Base-by-base conservation (phyloP, 2,329 filamentous ascomycete species). In the Elsinoe arachidis region DNA sequence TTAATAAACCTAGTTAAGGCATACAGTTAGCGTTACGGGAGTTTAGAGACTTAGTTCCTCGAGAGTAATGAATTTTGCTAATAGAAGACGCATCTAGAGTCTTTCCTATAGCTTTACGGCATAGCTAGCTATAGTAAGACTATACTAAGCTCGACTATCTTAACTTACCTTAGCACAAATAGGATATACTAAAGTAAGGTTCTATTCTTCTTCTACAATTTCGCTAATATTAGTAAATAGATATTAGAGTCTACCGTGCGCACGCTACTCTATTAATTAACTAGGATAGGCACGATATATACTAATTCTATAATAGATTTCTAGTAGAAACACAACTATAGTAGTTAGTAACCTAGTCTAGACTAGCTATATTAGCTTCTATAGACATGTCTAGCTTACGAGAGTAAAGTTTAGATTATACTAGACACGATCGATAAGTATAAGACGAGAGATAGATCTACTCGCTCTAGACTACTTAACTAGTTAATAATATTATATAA, bases 61-160 rank as follows among this genome's bases (percentile, higher is more conserved):
- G 1, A 37, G 1, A 21, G 49, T 2, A 7, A 41, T 14, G 5
- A 33, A 3, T 57, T 59, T 3, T 1, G 15, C 1, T 3, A 5
- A 5, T 59, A 46, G 55, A 54, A 49, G 35, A 10, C 14, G 1
- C 33, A 37, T 7, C 14, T 26, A 5, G 26, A 15, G 1, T 39
- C 54, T 1, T 59, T 57, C 19, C 15, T 59, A n/a, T 59, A 46
- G 55, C 39, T 59, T 1, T 11, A 51, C 15, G 58, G 58, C 2
- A 49, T 59, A 1, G 21, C 58, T 2, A 54, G 58, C 1, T 57
- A 54, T 37, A 54, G 58, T 9, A 59, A 59, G 38, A 59, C 58
- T 1, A 26, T 59, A 3, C 58, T 59, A 4, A 56, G 54, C 15
- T 52, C 58, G 4, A 37, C 58, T 5, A 34, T 56, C 2, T 37